Evolutionary conservation across 176 grass and related monocot species (phyloP), one percentile per base, ranked within the genome.

Genomic region (Puccinellia tenuiflora): DNA sequence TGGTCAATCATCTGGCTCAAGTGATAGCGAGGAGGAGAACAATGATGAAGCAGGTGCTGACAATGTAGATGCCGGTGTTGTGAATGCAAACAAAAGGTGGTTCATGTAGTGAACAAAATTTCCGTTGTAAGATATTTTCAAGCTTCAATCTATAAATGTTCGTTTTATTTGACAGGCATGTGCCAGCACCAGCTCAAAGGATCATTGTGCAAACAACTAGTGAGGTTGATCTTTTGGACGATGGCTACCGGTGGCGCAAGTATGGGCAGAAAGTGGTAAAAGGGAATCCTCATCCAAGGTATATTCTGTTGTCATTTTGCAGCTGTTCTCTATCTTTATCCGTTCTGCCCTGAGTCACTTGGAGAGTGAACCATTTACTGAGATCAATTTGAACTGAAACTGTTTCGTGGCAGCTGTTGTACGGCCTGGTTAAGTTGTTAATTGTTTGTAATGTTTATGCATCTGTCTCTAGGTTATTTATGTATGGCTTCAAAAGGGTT

Each of bases 251-350:
- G 57, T 98, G 96, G 96, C 96, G 90, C 53, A 95, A 95, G 60
- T 95, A 98, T 81, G 91, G 96, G 38, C 93, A 98, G 57, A 98
- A 98, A 79, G 89, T 95, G 31, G 93, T 95, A 30, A 98, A 98
- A 92, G 92, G 96, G 82, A 98, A 98, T 86, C 96, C 96, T 72
- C 33, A 95, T 38, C 96, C 95, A 65, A 95, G 95, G 95, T 98
- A 91, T 46, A 24, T 45, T 37, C 48, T 21, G 5, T 81, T 66
- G 52, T 61, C 37, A 46, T 81, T 38, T 64, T 77, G 43, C 48
- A 78, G 20, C 61, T 62, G 78, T 68, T 55, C 47, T 75, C 22
- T 30, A 69, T 61, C 28, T 50, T 80, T 79, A 46, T 38, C 56
- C 37, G 16, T 33, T 67, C 56, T 38, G 30, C 26, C 40, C 12